Evolutionary conservation across 495 filamentous ascomycete species (phyloP), one percentile per base, ranked within the genome.

Genomic region (Trichocladium uniseriatum): DNA sequence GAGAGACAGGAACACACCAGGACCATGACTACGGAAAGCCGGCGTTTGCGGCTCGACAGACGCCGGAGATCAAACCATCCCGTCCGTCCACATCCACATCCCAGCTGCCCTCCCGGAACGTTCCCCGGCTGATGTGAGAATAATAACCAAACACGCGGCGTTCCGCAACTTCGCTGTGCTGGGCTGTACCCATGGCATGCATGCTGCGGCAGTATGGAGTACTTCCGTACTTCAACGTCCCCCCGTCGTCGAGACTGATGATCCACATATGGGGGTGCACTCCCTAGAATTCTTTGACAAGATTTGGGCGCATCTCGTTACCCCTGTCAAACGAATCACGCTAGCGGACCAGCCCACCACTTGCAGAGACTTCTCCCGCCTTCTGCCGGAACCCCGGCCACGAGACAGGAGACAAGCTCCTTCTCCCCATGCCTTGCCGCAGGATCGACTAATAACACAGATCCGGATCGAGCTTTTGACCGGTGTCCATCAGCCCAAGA

Each of bases 361-460:
- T 40, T 39, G 42, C 32, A 43, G 52, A 52, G 27, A 55, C 52
- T 54, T 61, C 55, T 58, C 43, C 58, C 58, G 53, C 47, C 56
- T 61, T 58, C 47, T 54, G 37, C 58, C 58, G 52, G 55, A 38
- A 45, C 48, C 34, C 47, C 31, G 13, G 37, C 35, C 15, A 42
- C 19, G 38, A 48, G 38, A 29, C 22, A 19, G 10, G 24, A 28
- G 32, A 51, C 34, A 51, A 37, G 34, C 32, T 44, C 24, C 16
- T 15, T 8, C 11, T 31, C 38, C 24, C 34, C 24, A 34, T 38
- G 48, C 24, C 4, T 18, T 22, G 35, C 16, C 27, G 41, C 34
- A 51, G 34, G n/a, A 35, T 13, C 18, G 28, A 41, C 38, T 32
- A 41, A 41, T 36, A 49, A 27, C 24, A 3, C 37, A 49, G 38